Percentiles rank a stretch among this genome's conserved stretches.
These are phyloP conservation scores for Diaporthe capsici DNA, from an alignment of 2,329 filamentous ascomycete species.

Conservation along the genomic window DNA sequence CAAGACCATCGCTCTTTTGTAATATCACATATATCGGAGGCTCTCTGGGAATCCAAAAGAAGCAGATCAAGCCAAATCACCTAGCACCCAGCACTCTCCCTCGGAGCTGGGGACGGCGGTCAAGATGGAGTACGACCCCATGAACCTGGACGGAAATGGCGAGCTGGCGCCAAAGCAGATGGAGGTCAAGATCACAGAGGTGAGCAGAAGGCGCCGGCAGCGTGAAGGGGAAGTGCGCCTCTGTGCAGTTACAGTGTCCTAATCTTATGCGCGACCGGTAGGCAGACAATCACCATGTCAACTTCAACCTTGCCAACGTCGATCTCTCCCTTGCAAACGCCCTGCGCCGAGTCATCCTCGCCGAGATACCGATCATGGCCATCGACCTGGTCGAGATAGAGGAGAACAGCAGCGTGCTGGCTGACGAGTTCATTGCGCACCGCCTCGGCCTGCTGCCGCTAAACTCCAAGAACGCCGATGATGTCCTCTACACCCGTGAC, in stretches of 20 bases:
- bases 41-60: background rate
- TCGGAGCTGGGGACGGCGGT: conserved; percentile 8
- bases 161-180: conserved; percentile 53
- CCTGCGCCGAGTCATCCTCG: conserved; percentile 89
- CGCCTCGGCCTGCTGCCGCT: conserved; percentile 92
- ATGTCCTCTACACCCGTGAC: conserved; percentile 89
- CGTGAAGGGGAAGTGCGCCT: background rate
- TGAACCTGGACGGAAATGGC: conserved; percentile 66
- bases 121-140: conserved; percentile 71
- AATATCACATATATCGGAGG: background rate
- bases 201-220: conserved; percentile 52
- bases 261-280: conserved; percentile 53
- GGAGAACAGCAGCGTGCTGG: conserved; percentile 93
- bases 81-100: background rate
- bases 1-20: background rate
- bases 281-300: conserved; percentile 85
- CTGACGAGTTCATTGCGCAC: conserved; percentile 96
- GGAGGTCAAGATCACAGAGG: conserved; percentile 71
- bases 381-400: conserved; percentile 96
- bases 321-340: conserved; percentile 95
- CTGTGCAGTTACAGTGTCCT: conserved; percentile 38
- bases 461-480: conserved; percentile 84
- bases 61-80: background rate
- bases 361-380: conserved; percentile 93
- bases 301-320: conserved; percentile 92